Evolutionary conservation across 2,329 filamentous ascomycete species (phyloP), one percentile per base, ranked within the genome.

Genomic region (Xylaria sp.): DNA sequence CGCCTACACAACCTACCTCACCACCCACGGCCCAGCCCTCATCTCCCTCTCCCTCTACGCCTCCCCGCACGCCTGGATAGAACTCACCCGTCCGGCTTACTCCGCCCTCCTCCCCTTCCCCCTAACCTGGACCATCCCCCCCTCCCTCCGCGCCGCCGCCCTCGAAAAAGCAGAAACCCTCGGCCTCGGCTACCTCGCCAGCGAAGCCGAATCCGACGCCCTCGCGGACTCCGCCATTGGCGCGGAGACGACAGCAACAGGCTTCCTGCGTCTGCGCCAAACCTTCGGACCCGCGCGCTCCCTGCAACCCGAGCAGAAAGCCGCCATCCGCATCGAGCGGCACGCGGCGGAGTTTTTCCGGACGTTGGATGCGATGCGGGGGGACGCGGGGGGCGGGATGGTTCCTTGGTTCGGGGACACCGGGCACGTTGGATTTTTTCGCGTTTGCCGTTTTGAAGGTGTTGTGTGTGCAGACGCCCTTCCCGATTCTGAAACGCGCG

Each of bases 1-100:
- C 64, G 84, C 79, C 62, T 80, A 82, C 75, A 79, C 83, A 42
- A 83, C 90, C 63, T 92, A 92, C 74, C 77, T 97, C 66, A 80
- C 86, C 71, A 83, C 86, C 30, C 86, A 88, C 60, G 90, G 88
- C n/a, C 85, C 87, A 54, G 85, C 88, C 37, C 83, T 97, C 61
- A 74, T 97, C 68, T 90, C 95, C 68, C 85, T 97, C 59, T 92
- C 87, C 55, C 87, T 97, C 67, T 97, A 95, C 74, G 89, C 94
- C 64, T 94, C 92, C 37, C 90, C 88, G 59, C 85, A 91, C 64
- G 97, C 97, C 77, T 99, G 94, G 83, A 80, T 86, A 58, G 78
- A 81, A 49, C 78, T 82, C 53, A 96, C 92, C 3, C 86, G 91
- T 13, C 90, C 91, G 2, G 88, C 91, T 44, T 96, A 92, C 76